Conservation (phyloP, 257 asterid genomes). For the Solanum okadae region DNA sequence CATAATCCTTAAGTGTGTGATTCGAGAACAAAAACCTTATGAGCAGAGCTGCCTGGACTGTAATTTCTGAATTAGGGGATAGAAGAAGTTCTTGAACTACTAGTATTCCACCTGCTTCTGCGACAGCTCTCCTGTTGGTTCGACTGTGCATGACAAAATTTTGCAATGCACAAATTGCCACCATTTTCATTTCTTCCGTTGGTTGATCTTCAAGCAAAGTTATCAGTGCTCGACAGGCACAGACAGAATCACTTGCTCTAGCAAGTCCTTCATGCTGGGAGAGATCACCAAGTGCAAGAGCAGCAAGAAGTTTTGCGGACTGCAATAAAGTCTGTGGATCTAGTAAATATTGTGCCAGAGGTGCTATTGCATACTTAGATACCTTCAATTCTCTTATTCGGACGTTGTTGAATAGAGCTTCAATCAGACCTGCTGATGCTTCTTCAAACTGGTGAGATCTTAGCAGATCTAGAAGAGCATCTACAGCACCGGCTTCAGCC, state of each 20-base stretch:
- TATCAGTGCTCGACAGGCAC: conserved; percentile 71
- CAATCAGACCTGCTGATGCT: conserved; percentile 56
- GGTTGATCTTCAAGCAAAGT: conserved; percentile 59
- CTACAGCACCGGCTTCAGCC: conserved; percentile 81
- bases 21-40: conserved; percentile 66
- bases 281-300: conserved; percentile 83
- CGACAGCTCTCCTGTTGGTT: conserved; percentile 75
- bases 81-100: conserved; percentile 61
- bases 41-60: conserved; percentile 59
- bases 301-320: conserved; percentile 57
- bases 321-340: conserved; percentile 78
- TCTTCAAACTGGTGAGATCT: conserved; percentile 87
- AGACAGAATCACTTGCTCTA: conserved; percentile 59
- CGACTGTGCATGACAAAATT: conserved; percentile 79
- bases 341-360: conserved; percentile 72
- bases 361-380: conserved; percentile 71
- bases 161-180: conserved; percentile 79
- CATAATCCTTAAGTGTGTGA: conserved; percentile 83
- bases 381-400: conserved; percentile 68
- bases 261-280: conserved; percentile 91
- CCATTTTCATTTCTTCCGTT: conserved; percentile 66
- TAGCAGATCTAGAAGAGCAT: conserved; percentile 64
- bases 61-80: conserved; percentile 55
- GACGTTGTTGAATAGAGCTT: conserved; percentile 52
- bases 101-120: conserved; percentile 77